These are phyloP conservation scores for Fusarium hainanense DNA, from an alignment of 2,329 filamentous ascomycete species.

Conservation along the genomic window DNA sequence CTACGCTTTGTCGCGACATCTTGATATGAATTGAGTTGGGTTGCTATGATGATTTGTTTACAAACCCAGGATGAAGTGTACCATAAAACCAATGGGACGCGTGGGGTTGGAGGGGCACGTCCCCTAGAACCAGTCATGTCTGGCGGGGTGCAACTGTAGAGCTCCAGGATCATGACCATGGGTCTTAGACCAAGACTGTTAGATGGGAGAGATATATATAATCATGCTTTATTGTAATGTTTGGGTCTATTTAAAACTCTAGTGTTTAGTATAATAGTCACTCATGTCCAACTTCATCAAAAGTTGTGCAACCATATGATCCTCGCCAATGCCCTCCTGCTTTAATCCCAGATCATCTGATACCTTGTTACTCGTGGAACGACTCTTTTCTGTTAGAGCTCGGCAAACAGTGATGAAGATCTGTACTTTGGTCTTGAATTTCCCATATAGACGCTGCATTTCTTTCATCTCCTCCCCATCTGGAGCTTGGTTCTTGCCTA, in stretches of 20 bases:
- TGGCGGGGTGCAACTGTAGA: not conserved
- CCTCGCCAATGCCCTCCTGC: constrained; percentile 54
- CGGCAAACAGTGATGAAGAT: constrained; percentile 80
- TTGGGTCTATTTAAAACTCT: not conserved
- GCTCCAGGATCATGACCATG: not conserved
- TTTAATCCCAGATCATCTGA: constrained; percentile 50
- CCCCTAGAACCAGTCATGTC: not conserved
- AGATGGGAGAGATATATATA: not conserved
- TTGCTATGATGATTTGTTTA: constrained; percentile 27
- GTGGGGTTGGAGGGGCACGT: constrained; percentile 25
- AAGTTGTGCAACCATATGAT: constrained; percentile 75
- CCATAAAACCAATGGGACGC: constrained; percentile 19
- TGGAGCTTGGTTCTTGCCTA: constrained; percentile 40
- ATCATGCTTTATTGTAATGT: not conserved
- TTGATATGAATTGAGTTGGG: not conserved
- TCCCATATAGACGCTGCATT: constrained; percentile 65
- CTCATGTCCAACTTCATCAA: constrained; percentile 77
- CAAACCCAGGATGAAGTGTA: not conserved
- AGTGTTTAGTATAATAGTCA: constrained; percentile 66
- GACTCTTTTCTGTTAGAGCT: constrained; percentile 72
- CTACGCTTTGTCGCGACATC: constrained; percentile 63
- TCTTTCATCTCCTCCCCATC: constrained; percentile 31
- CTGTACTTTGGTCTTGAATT: constrained; percentile 77
- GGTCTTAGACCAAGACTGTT: not conserved
- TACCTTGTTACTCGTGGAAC: constrained; percentile 48